These are phyloP conservation scores for Boletus coffeatus DNA, from an alignment of 1,284 basidiomycete species.

Conservation along the genomic window DNA sequence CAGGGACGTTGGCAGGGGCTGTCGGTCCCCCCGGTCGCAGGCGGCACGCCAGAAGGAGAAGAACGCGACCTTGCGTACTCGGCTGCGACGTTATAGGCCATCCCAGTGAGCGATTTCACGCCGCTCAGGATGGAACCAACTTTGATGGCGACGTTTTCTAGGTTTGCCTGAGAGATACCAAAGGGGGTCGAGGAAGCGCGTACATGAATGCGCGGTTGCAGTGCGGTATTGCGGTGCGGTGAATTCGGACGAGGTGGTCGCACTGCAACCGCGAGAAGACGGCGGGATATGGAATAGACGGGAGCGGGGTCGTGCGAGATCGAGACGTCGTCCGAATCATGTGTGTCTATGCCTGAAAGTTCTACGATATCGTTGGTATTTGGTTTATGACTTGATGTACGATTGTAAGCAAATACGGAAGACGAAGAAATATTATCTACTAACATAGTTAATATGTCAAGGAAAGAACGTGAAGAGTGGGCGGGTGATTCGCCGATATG, in stretches of 20 bases:
- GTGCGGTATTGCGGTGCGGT: constrained; percentile 10
- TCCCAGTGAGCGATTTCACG: constrained; percentile 58
- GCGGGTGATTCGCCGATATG: neutral
- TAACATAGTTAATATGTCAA: too few relatives aligned
- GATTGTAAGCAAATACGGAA: constrained; percentile 34
- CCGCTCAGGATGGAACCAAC: constrained; percentile 57
- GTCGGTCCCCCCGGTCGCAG: constrained; percentile 11
- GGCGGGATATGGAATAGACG: constrained; percentile 53
- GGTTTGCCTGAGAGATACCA: constrained; percentile 39
- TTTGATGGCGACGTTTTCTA: constrained; percentile 50
- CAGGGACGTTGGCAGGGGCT: constrained; percentile 7
- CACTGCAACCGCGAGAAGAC: constrained; percentile 60
- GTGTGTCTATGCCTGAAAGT: constrained; percentile 32
- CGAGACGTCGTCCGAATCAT: constrained; percentile 15
- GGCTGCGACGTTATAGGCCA: constrained; percentile 50
- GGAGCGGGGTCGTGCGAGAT: constrained; percentile 32
- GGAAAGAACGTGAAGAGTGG: too few relatives aligned
- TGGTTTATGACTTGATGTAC: constrained; percentile 29
- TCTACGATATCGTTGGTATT: constrained; percentile 36
- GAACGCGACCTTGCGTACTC: constrained; percentile 28
- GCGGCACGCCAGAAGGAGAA: too few relatives aligned
- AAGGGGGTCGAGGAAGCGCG: constrained; percentile 23
- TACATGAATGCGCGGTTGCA: constrained; percentile 22
- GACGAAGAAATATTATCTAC: constrained; percentile 40
- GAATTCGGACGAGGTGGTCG: constrained; percentile 33